Evolutionary conservation across 2,329 filamentous ascomycete genomes (phyloP), one percentile per base, ranked within the genome.

Genomic region (Paecilomyces variotii): DNA sequence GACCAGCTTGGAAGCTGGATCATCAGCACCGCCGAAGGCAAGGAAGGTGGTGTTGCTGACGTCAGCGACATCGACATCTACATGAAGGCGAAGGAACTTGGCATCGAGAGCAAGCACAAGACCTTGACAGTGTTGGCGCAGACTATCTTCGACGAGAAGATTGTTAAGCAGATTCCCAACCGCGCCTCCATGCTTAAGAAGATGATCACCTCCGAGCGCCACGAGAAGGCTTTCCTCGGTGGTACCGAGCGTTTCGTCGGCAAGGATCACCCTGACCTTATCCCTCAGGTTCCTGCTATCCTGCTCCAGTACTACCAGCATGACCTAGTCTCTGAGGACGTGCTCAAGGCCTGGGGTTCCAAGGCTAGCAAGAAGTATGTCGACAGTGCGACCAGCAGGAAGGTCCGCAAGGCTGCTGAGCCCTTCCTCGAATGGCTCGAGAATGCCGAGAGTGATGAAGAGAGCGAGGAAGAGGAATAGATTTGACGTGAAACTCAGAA

Each of bases 281-380:
- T 89, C 74, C 75, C 85, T 71, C 79, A 90, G 72, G 83, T 97
- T 62, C 89, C 91, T 64, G 91, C 90, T 75, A 89, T 99, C 68
- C 83, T 99, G 63, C 85, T 96, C 75, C 84, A 89, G 69, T 89
- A 93, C 79, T 99, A 97, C 78, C 85, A 97, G 77, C 83, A 91
- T 69, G 94, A 99, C 66, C 83, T 99, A 57, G 80, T 96, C 68
- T 86, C 83, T 56, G 94, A 99, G 80, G 92, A 96, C 63, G 85
- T 91, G 14, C 85, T 96, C 72, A 89, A 87, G 77, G 87, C 88
- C 67, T 99, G 94, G 93, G 93, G 92, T 64, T 83, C 84, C 72
- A 96, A 94, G 83, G 91, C 93, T 60, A 96, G 91, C 85, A 97
- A 96, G 87, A 97, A 97, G 81, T 97, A 97, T 74, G 90, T 95